Percentiles rank a stretch among this genome's conserved stretches.
Evolutionary conservation across 148 eudicot species (phyloP).

Genomic region (Hydrangea macrophylla): DNA sequence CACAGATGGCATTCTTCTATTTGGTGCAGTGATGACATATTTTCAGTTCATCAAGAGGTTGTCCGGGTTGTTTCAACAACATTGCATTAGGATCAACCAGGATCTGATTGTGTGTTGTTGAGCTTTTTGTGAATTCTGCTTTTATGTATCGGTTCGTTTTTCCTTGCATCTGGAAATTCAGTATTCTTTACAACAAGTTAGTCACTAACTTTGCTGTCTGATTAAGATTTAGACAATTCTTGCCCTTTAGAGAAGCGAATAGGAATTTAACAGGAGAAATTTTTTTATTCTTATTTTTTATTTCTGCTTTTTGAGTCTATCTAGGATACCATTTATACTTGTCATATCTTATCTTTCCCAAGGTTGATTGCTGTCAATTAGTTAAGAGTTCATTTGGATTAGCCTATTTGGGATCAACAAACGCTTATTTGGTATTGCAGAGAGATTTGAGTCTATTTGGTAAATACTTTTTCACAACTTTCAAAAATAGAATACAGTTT

Average conservation of each 20-base stretch:
- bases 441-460: neutral
- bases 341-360: neutral
- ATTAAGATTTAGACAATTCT: neutral
- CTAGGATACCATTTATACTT: slow-evolving; percentile 1
- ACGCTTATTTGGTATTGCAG: neutral
- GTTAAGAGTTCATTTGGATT: neutral
- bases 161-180: neutral
- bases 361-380: neutral
- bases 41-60: neutral
- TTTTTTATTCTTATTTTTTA: neutral
- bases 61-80: neutral
- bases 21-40: neutral
- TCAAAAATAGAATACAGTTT: no score
- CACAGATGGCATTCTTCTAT: neutral
- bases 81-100: neutral
- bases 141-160: neutral
- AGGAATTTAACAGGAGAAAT: neutral
- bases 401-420: neutral
- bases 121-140: neutral
- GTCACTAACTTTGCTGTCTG: neutral
- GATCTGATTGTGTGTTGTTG: neutral
- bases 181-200: neutral
- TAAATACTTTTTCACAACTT: neutral
- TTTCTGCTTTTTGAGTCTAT: neutral
- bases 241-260: neutral